phyloP scores from a whole-genome alignment of 805 yeast species.

The Vanderwaltozyma yarrowii region DNA sequence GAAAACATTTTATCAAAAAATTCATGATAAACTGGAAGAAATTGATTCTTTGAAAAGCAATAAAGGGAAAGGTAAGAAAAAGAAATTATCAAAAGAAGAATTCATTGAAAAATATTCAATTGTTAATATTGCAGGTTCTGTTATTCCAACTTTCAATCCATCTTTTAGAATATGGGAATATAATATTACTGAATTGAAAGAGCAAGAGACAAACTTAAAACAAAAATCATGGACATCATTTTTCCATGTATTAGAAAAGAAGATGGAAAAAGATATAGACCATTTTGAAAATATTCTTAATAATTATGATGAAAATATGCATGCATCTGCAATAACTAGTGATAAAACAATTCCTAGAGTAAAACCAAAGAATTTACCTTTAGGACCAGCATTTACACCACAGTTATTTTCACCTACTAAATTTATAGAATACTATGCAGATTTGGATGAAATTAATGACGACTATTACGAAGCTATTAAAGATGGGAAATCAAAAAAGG shows the following conservation, averaged over 20 bases:
- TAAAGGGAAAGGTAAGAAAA: constrained; percentile 3
- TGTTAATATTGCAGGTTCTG: constrained; percentile 60
- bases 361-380: constrained; percentile 42
- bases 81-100: constrained; percentile 6
- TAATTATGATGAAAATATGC: constrained; percentile 6
- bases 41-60: constrained; percentile 11
- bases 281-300: constrained; percentile 13
- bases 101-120: constrained; percentile 53
- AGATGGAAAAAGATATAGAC: constrained; percentile 13
- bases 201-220: constrained; percentile 6
- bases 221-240: constrained; percentile 48
- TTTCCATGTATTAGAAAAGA: constrained; percentile 39
- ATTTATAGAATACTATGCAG: constrained; percentile 67
- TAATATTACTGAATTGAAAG: constrained; percentile 46
- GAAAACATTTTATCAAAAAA: constrained; percentile 39
- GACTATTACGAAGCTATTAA: constrained; percentile 36
- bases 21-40: constrained; percentile 28
- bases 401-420: constrained; percentile 65
- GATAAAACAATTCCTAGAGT: constrained; percentile 56
- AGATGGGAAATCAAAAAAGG: constrained; percentile 51
- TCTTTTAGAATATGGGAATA: constrained; percentile 82
- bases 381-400: constrained; percentile 70
- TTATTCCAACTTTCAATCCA: constrained; percentile 80
- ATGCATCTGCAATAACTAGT: constrained; percentile 16
- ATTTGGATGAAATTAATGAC: constrained; percentile 41